Evolutionary conservation across 371 early-diverging fungal genomes (phyloP).

Genomic region (Circinella minor): DNA sequence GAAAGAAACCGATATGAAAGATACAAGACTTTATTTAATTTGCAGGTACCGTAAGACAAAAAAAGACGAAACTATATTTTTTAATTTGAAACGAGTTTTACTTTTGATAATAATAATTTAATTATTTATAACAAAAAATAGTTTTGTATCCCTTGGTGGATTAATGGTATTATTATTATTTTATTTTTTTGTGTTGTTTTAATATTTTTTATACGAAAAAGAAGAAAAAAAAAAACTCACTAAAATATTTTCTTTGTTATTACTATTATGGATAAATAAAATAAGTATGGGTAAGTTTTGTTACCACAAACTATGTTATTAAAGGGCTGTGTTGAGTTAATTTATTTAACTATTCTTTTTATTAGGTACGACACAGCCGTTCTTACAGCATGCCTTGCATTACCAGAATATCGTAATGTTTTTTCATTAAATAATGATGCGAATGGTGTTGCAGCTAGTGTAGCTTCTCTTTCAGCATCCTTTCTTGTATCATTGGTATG

Average conservation of each 20-base stretch:
- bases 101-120: too few species aligned
- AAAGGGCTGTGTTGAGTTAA: background rate
- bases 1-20: background rate
- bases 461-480: conserved; percentile 38
- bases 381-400: conserved; percentile 44
- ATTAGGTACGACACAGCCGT: conserved; percentile 55
- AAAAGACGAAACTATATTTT: background rate
- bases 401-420: conserved; percentile 40
- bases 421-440: conserved; percentile 26
- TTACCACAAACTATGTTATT: background rate
- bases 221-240: too few species aligned
- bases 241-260: background rate
- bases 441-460: conserved; percentile 26
- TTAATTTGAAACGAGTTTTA: too few species aligned
- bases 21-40: conserved; percentile 18
- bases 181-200: background rate
- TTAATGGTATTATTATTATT: conserved; percentile 40
- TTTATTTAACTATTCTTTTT: background rate
- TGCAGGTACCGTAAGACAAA: conserved; percentile 7
- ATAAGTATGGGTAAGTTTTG: conserved; percentile 36
- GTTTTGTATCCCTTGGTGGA: conserved; percentile 54
- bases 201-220: conserved; percentile 1
- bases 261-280: background rate
- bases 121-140: background rate
- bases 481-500: conserved; percentile 38